Evolutionary conservation across 495 filamentous ascomycete species (phyloP).

Genomic region (Aspergillus affinis): DNA sequence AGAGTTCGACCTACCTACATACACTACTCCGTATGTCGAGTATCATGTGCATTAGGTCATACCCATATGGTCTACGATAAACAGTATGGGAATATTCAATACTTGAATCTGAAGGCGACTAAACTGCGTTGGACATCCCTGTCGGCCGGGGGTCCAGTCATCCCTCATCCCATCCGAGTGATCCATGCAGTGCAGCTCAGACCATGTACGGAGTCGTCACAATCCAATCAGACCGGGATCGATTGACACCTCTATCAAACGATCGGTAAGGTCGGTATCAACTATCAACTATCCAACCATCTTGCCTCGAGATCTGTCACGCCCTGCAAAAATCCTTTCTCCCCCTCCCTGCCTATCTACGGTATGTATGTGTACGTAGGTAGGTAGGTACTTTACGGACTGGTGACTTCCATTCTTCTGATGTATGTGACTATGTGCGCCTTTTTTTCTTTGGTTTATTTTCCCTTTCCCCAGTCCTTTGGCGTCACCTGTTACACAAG

Average conservation of each 20-base stretch:
- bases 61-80: too few relatives aligned
- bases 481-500: not conserved
- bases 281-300: not conserved
- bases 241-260: not conserved
- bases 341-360: not conserved
- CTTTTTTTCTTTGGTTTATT: constrained; percentile 1
- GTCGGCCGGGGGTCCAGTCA: constrained; percentile 1
- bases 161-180: constrained; percentile 8
- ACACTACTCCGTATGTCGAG: not conserved
- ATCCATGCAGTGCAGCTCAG: constrained; percentile 11
- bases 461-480: not conserved
- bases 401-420: not conserved
- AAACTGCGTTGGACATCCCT: constrained; percentile 6
- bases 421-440: not conserved
- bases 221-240: not conserved
- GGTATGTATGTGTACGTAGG: not conserved
- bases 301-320: constrained; percentile 19
- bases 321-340: not conserved
- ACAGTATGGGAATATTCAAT: too few relatives aligned
- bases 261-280: constrained; percentile 4
- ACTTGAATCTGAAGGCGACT: too few relatives aligned
- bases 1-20: not conserved
- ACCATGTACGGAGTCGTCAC: constrained; percentile 2
- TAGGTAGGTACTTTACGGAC: too few relatives aligned
- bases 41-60: too few relatives aligned